Evolutionary conservation across 129 eudicot genomes (phyloP).

Genomic region (Centella asiatica): DNA sequence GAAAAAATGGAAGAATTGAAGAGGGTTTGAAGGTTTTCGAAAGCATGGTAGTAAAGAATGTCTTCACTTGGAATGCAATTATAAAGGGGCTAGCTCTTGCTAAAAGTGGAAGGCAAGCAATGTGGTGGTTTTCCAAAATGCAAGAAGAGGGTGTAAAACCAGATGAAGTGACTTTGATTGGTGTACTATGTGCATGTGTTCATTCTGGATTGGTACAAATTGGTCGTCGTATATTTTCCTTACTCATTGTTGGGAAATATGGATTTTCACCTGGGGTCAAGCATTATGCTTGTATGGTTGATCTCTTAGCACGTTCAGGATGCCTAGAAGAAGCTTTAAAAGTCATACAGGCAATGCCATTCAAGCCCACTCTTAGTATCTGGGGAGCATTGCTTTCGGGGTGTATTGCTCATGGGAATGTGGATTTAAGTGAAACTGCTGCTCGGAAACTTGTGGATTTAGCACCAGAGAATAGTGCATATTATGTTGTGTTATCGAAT

Average conservation of each 20-base stretch:
- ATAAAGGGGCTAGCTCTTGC: conserved; percentile 37
- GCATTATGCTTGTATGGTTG: conserved; percentile 54
- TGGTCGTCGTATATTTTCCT: conserved; percentile 36
- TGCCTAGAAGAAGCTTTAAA: conserved; percentile 35
- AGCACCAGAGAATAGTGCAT: conserved; percentile 32
- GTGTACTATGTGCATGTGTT: conserved; percentile 49
- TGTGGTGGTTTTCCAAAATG: conserved; percentile 47
- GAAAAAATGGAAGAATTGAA: conserved; percentile 41
- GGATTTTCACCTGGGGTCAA: conserved; percentile 38
- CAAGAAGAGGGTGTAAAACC: conserved; percentile 32
- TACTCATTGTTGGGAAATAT: conserved; percentile 23
- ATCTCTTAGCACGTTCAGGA: conserved; percentile 44
- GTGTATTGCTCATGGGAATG: conserved; percentile 35
- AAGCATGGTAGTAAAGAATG: conserved; percentile 46
- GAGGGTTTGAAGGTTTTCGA: conserved; percentile 32
- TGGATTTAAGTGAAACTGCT: conserved; percentile 40
- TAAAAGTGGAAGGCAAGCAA: conserved; percentile 32
- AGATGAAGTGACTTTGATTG: conserved; percentile 44
- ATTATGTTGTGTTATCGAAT: conserved; percentile 36
- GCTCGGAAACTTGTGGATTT: conserved; percentile 51
- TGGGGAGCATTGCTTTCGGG: conserved; percentile 57
- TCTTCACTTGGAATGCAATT: conserved; percentile 47
- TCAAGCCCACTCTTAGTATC: conserved; percentile 33
- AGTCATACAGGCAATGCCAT: conserved; percentile 41
- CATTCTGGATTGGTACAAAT: conserved; percentile 29